phyloP scores from a whole-genome alignment of 2,329 filamentous ascomycete species.

The Curvularia spicifera region DNA sequence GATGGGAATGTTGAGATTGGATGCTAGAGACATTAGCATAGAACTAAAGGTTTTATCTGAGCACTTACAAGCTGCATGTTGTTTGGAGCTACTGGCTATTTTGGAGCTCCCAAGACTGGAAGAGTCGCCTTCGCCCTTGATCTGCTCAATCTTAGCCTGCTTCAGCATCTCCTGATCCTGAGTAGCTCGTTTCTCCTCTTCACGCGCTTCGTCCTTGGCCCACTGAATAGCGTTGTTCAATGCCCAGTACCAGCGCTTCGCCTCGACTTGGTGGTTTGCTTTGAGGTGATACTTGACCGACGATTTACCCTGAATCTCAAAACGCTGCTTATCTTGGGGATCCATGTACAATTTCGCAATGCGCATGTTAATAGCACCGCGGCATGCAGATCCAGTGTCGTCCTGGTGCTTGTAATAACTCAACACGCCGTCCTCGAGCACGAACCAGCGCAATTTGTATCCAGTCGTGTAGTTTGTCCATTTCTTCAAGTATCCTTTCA shows the following conservation, averaged over 20 bases:
- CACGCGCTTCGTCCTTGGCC: slow-evolving; percentile 94
- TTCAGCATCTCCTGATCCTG: slow-evolving; percentile 74
- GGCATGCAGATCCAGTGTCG: slow-evolving; percentile 92
- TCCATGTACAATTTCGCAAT: slow-evolving; percentile 97
- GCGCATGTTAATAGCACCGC: slow-evolving; percentile 97
- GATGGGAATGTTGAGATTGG: slow-evolving; percentile 58
- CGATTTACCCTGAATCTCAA: slow-evolving; percentile 97
- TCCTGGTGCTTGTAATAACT: slow-evolving; percentile 99
- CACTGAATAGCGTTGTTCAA: slow-evolving; percentile 98
- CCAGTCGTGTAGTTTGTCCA: slow-evolving; percentile 99
- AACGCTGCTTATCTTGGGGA: slow-evolving; percentile 93
- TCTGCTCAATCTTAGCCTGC: slow-evolving; percentile 79
- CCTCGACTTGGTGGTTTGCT: slow-evolving; percentile 96
- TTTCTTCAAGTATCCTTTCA: slow-evolving; percentile 99
- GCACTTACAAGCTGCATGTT: slow-evolving; percentile 39
- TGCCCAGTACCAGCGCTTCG: slow-evolving; percentile 99
- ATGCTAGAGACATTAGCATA: slow-evolving; percentile 32
- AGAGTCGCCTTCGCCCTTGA: slow-evolving; percentile 53
- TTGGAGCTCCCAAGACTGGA: slow-evolving; percentile 47
- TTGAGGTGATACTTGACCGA: slow-evolving; percentile 98
- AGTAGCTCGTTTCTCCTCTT: slow-evolving; percentile 79
- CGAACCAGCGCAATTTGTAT: slow-evolving; percentile 97
- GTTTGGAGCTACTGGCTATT: slow-evolving; percentile 32
- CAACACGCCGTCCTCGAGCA: slow-evolving; percentile 93
- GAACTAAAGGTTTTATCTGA: neutral